A percentile compares a stretch with the other conserved stretches of the same genome.
Conservation (phyloP, 2,329 filamentous ascomycete species). For the Ceratocystiopsis minuta region DNA sequence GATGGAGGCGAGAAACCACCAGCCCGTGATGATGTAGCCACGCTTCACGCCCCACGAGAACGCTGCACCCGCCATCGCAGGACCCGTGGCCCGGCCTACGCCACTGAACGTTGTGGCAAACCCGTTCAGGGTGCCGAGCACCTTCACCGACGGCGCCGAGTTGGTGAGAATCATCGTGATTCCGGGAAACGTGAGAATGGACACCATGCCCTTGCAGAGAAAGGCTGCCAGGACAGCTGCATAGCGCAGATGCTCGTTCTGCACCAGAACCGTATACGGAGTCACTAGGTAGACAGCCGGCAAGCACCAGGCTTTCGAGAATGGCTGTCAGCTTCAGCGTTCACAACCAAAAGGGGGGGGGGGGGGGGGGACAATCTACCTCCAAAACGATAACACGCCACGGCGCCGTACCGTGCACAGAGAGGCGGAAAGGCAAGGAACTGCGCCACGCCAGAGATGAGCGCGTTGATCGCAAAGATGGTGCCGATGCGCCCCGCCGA, state of each 20-base stretch:
- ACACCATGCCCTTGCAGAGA: constrained; percentile 53
- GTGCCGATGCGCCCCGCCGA: constrained; percentile 60
- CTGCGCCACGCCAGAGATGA: constrained; percentile 64
- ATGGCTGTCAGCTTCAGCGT: too few species aligned
- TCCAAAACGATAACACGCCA: constrained; percentile 54
- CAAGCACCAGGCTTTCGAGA: constrained; percentile 37
- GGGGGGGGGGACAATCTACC: constrained; percentile 17
- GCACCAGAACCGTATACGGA: constrained; percentile 57
- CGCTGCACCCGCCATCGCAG: constrained; percentile 50
- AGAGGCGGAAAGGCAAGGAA: constrained; percentile 70
- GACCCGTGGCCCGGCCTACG: constrained; percentile 62
- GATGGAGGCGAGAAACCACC: constrained; percentile 56
- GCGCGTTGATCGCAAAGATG: constrained; percentile 69
- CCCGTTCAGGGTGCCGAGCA: constrained; percentile 80
- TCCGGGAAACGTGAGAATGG: constrained; percentile 78
- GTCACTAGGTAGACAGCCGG: constrained; percentile 65
- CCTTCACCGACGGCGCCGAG: constrained; percentile 52
- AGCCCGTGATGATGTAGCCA: constrained; percentile 63
- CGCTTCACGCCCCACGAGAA: constrained; percentile 62
- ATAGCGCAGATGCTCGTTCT: constrained; percentile 30
- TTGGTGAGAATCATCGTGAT: constrained; percentile 84
- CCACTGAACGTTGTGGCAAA: constrained; percentile 72
- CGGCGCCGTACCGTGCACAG: constrained; percentile 53
- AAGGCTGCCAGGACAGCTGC: constrained; percentile 48
- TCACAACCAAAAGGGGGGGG: background rate